These are phyloP conservation scores for Salix purpurea DNA, from an alignment of 345 rosid genomes.

Conservation along the genomic window DNA sequence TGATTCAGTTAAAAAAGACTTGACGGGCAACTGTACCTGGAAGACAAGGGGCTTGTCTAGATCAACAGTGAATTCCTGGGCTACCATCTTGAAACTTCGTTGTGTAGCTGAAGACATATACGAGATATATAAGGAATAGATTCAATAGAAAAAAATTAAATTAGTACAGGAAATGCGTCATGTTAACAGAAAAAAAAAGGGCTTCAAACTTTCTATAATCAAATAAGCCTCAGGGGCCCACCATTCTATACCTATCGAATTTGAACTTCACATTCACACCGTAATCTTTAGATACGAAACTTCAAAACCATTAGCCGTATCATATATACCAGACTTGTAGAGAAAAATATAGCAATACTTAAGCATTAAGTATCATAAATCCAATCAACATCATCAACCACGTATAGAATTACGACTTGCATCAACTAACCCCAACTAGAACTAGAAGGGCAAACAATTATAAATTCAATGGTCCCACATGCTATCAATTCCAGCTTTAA, in stretches of 20 bases:
- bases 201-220: background rate
- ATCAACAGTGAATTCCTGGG: constrained; percentile 69
- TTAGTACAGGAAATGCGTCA: background rate
- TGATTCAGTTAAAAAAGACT: background rate
- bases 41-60: constrained; percentile 83
- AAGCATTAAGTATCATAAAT: background rate
- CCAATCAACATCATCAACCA: background rate
- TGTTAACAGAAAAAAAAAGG: background rate
- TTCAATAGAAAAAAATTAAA: background rate
- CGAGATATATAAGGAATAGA: background rate
- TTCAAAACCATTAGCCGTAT: background rate
- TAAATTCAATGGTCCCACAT: constrained; percentile 10
- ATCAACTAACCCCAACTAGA: background rate
- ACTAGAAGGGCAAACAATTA: background rate
- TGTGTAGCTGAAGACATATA: constrained; percentile 13
- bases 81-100: constrained; percentile 61
- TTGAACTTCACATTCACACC: background rate
- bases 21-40: constrained; percentile 52
- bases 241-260: background rate
- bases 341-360: background rate
- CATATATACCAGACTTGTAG: background rate
- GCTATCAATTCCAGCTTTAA: background rate
- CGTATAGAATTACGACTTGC: too few relatives aligned
- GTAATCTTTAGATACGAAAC: background rate
- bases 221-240: background rate